Evolutionary conservation across 164 flowering plant genomes (phyloP).

Genomic region (Kalanchoe fedtschenkoi): DNA sequence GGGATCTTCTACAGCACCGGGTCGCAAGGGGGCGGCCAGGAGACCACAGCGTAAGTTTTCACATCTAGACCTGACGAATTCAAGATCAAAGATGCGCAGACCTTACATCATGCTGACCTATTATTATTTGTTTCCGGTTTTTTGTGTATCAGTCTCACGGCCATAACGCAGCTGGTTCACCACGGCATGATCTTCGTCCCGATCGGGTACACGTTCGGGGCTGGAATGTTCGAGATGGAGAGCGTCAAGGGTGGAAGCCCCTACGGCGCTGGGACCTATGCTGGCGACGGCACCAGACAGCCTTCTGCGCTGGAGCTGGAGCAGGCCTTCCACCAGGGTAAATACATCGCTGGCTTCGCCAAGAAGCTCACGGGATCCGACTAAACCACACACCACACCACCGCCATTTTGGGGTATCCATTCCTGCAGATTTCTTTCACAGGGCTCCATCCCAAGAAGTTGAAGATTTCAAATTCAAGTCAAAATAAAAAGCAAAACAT

Average conservation of each 20-base stretch:
- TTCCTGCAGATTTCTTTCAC: no score
- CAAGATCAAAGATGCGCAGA: no score
- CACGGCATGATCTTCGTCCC: slow-evolving; percentile 6
- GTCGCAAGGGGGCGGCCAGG: slow-evolving; percentile 9
- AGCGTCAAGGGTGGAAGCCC: slow-evolving; percentile 7
- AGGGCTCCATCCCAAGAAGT: no score
- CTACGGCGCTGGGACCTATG: slow-evolving; percentile 1
- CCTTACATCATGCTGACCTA: not conserved
- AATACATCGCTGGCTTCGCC: slow-evolving; percentile 5
- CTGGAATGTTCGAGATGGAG: slow-evolving; percentile 8
- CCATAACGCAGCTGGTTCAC: slow-evolving; percentile 6
- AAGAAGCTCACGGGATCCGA: slow-evolving; percentile 1
- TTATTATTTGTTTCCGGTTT: no score
- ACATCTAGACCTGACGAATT: not conserved
- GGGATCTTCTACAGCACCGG: slow-evolving; percentile 7
- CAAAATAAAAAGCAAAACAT: no score
- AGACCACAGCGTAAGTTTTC: slow-evolving; percentile 5
- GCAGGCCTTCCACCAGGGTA: slow-evolving; percentile 6
- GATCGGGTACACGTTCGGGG: slow-evolving; percentile 1
- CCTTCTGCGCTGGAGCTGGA: slow-evolving; percentile 1
- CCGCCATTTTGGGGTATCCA: no score
- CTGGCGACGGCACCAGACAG: slow-evolving; percentile 6
- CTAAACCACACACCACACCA: not conserved
- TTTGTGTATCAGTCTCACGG: not conserved
- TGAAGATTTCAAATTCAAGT: no score